A percentile compares a stretch with the other conserved stretches of the same genome.
phyloP scores from a whole-genome alignment of 257 asterid genomes.

The Przewalskia tangutica region DNA sequence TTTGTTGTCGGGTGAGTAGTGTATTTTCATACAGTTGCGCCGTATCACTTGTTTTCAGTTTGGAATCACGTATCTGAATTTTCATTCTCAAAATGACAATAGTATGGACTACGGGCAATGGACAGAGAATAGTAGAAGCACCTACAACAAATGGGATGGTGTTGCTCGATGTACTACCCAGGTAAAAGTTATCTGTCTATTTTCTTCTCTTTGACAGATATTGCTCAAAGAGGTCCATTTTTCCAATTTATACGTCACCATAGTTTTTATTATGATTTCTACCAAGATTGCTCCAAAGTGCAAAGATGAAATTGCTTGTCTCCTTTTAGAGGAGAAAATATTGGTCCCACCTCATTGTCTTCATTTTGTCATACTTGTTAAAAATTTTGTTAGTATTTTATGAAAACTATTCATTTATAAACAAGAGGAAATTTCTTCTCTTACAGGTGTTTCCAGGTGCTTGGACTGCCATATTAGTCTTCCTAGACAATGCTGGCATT shows the following conservation, averaged over 20 bases:
- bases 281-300: not conserved
- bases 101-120: slow-evolving; percentile 95
- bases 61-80: slow-evolving; percentile 4
- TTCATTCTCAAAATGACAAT: not conserved
- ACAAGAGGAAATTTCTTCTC: not conserved
- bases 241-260: not conserved
- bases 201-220: not conserved
- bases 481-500: slow-evolving; percentile 75
- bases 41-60: not conserved
- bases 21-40: not conserved
- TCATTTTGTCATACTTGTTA: not conserved
- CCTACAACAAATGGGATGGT: slow-evolving; percentile 93
- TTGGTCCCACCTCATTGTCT: not conserved
- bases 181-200: slow-evolving; percentile 25
- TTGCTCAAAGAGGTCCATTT: not conserved
- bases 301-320: not conserved
- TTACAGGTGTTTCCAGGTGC: slow-evolving; percentile 88
- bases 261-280: not conserved
- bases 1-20: slow-evolving; percentile 87
- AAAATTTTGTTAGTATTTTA: not conserved
- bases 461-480: slow-evolving; percentile 82
- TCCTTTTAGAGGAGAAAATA: not conserved
- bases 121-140: slow-evolving; percentile 82
- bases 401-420: not conserved
- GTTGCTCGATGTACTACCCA: slow-evolving; percentile 94